Percentiles rank a stretch among this genome's conserved stretches.
Conservation (phyloP, 805 yeast species). For the Saturnispora mendoncae region DNA sequence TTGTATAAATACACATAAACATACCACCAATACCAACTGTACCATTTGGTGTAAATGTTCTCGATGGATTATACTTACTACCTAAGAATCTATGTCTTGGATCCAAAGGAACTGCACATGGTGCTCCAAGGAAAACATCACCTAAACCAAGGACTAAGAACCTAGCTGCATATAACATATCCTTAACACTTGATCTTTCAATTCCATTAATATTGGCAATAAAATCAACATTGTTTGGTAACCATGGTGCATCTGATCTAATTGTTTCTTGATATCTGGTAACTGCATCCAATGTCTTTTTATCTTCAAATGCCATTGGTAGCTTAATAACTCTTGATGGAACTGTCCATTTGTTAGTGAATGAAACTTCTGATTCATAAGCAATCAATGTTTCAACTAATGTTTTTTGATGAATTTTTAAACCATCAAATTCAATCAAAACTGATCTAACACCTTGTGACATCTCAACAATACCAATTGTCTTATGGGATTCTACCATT, state of each 20-base stretch:
- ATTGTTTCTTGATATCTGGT: conserved; percentile 89
- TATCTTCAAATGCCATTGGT: conserved; percentile 96
- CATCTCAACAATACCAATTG: conserved; percentile 86
- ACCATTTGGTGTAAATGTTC: conserved; percentile 94
- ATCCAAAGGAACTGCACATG: conserved; percentile 96
- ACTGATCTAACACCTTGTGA: conserved; percentile 96
- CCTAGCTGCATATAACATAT: conserved; percentile 81
- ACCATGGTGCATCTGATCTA: conserved; percentile 90
- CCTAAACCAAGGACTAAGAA: conserved; percentile 92
- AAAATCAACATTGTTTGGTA: conserved; percentile 95
- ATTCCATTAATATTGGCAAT: conserved; percentile 83
- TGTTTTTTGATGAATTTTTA: conserved; percentile 48
- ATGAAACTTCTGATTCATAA: conserved; percentile 65
- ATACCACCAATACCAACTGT: conserved; percentile 97
- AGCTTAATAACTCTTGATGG: conserved; percentile 72
- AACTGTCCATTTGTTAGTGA: conserved; percentile 76
- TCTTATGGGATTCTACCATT: conserved; percentile 53
- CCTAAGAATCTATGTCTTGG: conserved; percentile 93
- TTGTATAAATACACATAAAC: conserved; percentile 97
- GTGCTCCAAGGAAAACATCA: conserved; percentile 96
- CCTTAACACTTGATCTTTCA: conserved; percentile 63
- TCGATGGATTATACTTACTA: conserved; percentile 89
- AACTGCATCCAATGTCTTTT: conserved; percentile 82
- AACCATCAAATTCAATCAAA: conserved; percentile 72
- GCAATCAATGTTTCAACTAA: conserved; percentile 59